These are phyloP conservation scores for Penicillium nordicum DNA, from an alignment of 2,329 filamentous ascomycete genomes.

Conservation along the genomic window DNA sequence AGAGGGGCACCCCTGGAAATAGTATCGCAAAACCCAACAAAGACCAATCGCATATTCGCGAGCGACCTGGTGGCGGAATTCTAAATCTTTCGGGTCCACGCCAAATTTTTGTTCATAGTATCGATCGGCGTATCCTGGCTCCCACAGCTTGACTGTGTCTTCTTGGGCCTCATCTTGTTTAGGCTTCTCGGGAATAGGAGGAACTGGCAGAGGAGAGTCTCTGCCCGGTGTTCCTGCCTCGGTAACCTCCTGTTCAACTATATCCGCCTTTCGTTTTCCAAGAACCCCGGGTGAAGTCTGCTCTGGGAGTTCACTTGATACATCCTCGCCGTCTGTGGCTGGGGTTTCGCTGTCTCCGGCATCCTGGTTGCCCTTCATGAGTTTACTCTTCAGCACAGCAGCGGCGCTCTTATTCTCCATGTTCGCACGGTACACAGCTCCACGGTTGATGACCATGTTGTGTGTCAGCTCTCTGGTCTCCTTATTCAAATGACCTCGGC, in stretches of 20 bases:
- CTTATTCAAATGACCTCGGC: conserved; percentile 52
- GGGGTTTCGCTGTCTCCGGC: conserved; percentile 22
- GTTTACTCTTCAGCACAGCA: conserved; percentile 75
- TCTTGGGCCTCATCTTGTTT: conserved; percentile 62
- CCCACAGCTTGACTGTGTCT: conserved; percentile 88
- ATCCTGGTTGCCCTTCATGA: conserved; percentile 51
- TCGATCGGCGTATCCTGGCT: conserved; percentile 88
- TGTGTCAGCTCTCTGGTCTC: conserved; percentile 68
- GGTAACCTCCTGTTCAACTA: conserved; percentile 59
- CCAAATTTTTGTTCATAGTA: conserved; percentile 98
- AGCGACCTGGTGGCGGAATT: conserved; percentile 85
- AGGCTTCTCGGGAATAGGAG: conserved; percentile 46
- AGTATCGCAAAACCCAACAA: conserved; percentile 93
- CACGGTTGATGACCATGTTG: conserved; percentile 80
- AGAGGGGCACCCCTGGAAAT: conserved; percentile 95
- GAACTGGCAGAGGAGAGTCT: conserved; percentile 54
- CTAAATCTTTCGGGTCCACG: conserved; percentile 73
- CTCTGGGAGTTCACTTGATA: conserved; percentile 25
- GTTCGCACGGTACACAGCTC: conserved; percentile 64
- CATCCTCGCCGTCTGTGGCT: conserved; percentile 26
- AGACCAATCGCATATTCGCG: conserved; percentile 91
- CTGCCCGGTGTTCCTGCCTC: conserved; percentile 56
- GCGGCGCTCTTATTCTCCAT: conserved; percentile 92
- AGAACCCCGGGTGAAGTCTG: conserved; percentile 34
- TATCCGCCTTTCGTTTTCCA: conserved; percentile 64